Evolutionary conservation across 129 eudicot genomes (phyloP), one percentile per base, ranked within the genome.

Genomic region (Logfia minima): DNA sequence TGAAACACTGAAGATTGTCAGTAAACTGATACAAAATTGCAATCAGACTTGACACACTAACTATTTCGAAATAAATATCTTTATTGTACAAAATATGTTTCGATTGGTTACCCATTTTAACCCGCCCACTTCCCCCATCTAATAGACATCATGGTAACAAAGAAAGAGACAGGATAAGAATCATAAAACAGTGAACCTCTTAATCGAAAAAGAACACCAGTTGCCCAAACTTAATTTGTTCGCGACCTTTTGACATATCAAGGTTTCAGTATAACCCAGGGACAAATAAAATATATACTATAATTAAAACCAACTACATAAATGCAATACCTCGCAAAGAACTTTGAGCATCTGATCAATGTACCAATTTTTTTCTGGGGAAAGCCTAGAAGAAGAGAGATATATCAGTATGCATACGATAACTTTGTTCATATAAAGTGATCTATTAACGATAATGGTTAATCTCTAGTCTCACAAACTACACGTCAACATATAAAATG

Each of bases 321-420:
- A 52, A 71, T 58, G 71, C 77, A 79, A 48, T 89, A 95, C 99
- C 99, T 91, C 94, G 74, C 92, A 85, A 74, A 95, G 96, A 83
- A 95, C 97, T 88, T 88, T 90, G 68, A 95, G 88, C 97, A 95
- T 91, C 84, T 91, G 97, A 89, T 95, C 97, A 81, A 95, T 89
- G 84, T 91, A 95, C 99, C 99, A 95, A 32, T 80, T 64, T 85
- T 91, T 95, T 77, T 95, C 96, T 28, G 97, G 92, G 73, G 96
- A 95, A 87, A 95, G 90, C 90, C 99, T 95, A 64, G 55, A 85
- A 53, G 74, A 74, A 19, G 61, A 85, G 13, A 74, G 6, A 78
- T 19, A 70, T 6, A 39, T 68, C 21, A 68, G 51, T 17, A 69
- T 52, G 56, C 76, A 71, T 51, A 37, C 24, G 14, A 59, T 37